Conservation (phyloP, 352 stramenopile genomes). For the Phytophthora foliorum region DNA sequence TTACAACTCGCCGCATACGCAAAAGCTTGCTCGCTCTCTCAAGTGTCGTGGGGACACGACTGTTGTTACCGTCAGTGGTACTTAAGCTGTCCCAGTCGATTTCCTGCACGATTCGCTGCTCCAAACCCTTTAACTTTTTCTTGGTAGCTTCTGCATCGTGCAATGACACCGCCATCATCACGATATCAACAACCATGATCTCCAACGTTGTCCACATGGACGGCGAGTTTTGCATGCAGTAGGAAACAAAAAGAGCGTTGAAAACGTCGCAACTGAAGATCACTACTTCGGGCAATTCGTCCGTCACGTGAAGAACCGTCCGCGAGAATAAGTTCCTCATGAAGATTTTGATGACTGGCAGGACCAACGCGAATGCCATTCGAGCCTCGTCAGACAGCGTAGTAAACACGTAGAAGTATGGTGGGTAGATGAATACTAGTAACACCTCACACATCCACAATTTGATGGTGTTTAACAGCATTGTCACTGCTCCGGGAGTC, state of each 20-base stretch:
- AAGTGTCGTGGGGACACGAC: neutral
- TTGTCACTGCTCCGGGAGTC: slow-evolving; percentile 3
- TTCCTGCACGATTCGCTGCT: slow-evolving; percentile 3
- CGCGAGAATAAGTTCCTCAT: slow-evolving; percentile 25
- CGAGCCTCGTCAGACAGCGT: slow-evolving; percentile 3
- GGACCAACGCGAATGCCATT: slow-evolving; percentile 24
- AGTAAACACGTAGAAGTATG: slow-evolving; percentile 29
- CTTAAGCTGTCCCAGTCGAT: neutral
- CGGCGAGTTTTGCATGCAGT: slow-evolving; percentile 37
- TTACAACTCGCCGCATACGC: slow-evolving; percentile 5
- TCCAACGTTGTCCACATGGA: slow-evolving; percentile 27
- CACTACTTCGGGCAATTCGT: slow-evolving; percentile 28
- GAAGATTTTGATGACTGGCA: slow-evolving; percentile 24
- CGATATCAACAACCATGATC: slow-evolving; percentile 27
- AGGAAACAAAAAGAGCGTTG: slow-evolving; percentile 32
- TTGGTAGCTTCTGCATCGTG: slow-evolving; percentile 4
- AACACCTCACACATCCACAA: slow-evolving; percentile 25
- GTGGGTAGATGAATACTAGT: slow-evolving; percentile 24
- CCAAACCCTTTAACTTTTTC: neutral
- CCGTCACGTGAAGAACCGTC: slow-evolving; percentile 17
- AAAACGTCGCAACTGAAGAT: slow-evolving; percentile 38
- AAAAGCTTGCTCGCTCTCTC: slow-evolving; percentile 8
- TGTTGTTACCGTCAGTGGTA: neutral
- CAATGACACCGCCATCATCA: slow-evolving; percentile 17
- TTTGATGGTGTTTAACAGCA: slow-evolving; percentile 18